Conservation (phyloP, 306 rosid genomes). For the Benincasa hispida region DNA sequence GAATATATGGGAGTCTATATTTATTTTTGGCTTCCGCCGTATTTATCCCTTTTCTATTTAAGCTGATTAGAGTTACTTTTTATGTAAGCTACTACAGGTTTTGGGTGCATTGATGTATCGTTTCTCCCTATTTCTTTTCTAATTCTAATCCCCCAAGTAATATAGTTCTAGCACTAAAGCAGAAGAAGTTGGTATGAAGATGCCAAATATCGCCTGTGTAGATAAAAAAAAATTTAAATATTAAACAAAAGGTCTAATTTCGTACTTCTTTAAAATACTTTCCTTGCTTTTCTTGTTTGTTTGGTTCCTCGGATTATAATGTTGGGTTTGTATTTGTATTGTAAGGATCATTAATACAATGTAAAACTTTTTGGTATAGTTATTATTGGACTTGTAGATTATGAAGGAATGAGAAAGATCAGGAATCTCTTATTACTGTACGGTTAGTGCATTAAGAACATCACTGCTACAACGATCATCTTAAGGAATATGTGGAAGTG, state of each 20-base stretch:
- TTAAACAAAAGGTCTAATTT: not conserved
- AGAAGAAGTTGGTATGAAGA: not conserved
- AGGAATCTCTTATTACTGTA: not conserved
- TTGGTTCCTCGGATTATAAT: not conserved
- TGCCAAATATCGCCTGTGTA: not conserved
- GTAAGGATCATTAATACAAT: not conserved
- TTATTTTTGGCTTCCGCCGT: not conserved
- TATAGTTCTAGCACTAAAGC: not conserved
- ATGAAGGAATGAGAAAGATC: not conserved
- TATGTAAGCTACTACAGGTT: not conserved
- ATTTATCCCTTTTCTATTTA: not conserved
- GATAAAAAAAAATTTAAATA: not conserved
- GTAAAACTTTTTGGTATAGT: not conserved
- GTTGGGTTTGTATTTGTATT: not conserved
- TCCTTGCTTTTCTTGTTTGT: not conserved
- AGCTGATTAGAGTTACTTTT: not conserved
- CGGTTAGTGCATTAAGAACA: not conserved
- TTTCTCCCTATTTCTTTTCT: not conserved
- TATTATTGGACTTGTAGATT: not conserved
- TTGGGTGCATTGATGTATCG: not conserved
- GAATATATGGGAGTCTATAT: not conserved
- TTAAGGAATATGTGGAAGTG: not conserved
- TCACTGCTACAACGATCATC: not conserved
- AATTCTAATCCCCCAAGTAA: not conserved
- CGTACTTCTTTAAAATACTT: not conserved